Percentiles rank a stretch among this genome's conserved stretches.
These are phyloP conservation scores for Senna tora DNA, from an alignment of 306 rosid genomes.

Conservation along the genomic window DNA sequence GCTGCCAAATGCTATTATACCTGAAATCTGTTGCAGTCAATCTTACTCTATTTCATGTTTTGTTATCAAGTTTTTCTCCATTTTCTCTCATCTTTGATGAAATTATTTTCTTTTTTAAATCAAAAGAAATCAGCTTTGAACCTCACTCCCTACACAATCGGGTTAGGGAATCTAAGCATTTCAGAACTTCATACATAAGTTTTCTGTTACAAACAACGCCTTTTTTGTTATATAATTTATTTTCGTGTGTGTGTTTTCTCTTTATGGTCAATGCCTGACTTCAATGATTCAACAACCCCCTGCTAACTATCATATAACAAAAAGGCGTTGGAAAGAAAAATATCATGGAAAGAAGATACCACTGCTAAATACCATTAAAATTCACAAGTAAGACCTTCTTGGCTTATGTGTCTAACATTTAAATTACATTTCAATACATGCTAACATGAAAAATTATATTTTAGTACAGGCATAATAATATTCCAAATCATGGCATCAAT, in stretches of 20 bases:
- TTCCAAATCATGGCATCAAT: slow-evolving; percentile 17
- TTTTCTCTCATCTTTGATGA: too few relatives aligned
- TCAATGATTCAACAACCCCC: neutral
- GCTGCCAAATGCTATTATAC: too few relatives aligned
- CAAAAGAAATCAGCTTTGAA: neutral
- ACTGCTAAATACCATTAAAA: neutral
- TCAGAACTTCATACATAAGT: neutral
- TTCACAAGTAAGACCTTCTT: neutral
- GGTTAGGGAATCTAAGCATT: neutral
- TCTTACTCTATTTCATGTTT: too few relatives aligned
- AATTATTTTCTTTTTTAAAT: neutral
- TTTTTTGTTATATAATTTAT: neutral
- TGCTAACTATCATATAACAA: too few relatives aligned
- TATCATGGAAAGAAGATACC: neutral
- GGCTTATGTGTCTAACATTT: neutral
- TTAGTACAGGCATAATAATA: slow-evolving; percentile 1
- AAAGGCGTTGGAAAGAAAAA: too few relatives aligned
- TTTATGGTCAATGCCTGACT: neutral
- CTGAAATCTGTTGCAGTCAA: too few relatives aligned
- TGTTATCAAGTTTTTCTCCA: too few relatives aligned
- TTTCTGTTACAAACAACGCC: neutral
- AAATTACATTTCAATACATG: slow-evolving; percentile 10
- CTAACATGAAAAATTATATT: slow-evolving; percentile 14
- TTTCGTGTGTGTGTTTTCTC: neutral
- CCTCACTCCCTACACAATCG: neutral